Conservation (phyloP, 2,329 filamentous ascomycete genomes). For the Alternaria panax region DNA sequence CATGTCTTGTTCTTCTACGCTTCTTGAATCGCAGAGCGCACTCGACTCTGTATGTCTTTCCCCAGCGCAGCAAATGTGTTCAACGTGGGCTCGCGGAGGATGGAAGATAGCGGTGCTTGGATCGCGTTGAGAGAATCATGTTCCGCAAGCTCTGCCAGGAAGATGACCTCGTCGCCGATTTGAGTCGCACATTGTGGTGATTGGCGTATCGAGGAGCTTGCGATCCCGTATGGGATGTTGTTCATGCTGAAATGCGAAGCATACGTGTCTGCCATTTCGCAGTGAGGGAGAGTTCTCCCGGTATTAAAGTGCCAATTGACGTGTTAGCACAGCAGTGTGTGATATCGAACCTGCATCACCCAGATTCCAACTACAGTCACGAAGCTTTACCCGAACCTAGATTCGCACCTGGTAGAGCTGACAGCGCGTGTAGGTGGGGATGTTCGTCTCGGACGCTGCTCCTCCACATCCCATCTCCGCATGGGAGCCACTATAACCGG, state of each 20-base stretch:
- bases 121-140: slow-evolving; percentile 39
- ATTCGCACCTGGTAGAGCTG: background rate
- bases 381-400: background rate
- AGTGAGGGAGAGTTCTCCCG: background rate
- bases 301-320: background rate
- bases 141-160: slow-evolving; percentile 56
- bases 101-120: slow-evolving; percentile 19
- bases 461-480: slow-evolving; percentile 23
- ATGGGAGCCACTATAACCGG: background rate
- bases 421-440: background rate
- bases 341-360: background rate
- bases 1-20: slow-evolving; percentile 36
- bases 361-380: background rate
- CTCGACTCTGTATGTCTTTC: slow-evolving; percentile 47
- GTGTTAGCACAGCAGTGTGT: background rate
- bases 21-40: slow-evolving; percentile 54
- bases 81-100: slow-evolving; percentile 49
- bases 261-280: slow-evolving; percentile 30
- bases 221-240: slow-evolving; percentile 46
- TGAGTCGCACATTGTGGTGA: slow-evolving; percentile 59
- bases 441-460: slow-evolving; percentile 10
- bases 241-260: slow-evolving; percentile 40
- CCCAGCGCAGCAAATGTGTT: slow-evolving; percentile 61
- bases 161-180: slow-evolving; percentile 60
- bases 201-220: slow-evolving; percentile 29